Evolutionary conservation across 495 filamentous ascomycete species (phyloP).

Genomic region (Hypoxylon fuscum): DNA sequence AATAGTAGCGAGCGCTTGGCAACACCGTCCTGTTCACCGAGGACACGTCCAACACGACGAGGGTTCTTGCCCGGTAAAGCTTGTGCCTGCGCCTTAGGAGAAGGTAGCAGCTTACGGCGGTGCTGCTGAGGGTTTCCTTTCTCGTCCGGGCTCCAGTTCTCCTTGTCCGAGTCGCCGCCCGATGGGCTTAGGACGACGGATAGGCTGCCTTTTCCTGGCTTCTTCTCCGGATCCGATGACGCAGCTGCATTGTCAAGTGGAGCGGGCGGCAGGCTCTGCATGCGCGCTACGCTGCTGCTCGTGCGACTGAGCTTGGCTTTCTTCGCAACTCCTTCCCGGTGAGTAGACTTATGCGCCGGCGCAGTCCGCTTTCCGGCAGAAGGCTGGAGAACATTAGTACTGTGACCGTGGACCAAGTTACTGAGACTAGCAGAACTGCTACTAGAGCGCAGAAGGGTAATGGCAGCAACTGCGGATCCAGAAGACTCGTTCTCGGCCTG

Average conservation of each 20-base stretch:
- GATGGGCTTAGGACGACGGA: constrained; percentile 43
- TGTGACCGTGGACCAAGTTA: constrained; percentile 45
- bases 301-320: constrained; percentile 72
- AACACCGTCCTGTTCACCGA: constrained; percentile 42
- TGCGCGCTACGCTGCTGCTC: constrained; percentile 70
- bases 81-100: constrained; percentile 18
- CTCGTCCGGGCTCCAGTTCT: constrained; percentile 79
- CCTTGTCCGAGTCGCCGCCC: constrained; percentile 84
- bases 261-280: constrained; percentile 60
- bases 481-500: constrained; percentile 76
- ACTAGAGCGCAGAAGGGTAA: constrained; percentile 73
- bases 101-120: constrained; percentile 31
- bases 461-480: constrained; percentile 75
- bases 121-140: constrained; percentile 53
- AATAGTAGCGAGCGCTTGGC: constrained; percentile 36
- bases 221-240: constrained; percentile 41
- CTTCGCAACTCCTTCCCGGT: constrained; percentile 59
- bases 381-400: constrained; percentile 55
- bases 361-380: constrained; percentile 69
- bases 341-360: constrained; percentile 54
- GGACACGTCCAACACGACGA: constrained; percentile 48
- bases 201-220: constrained; percentile 50
- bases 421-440: constrained; percentile 59
- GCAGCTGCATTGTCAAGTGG: constrained; percentile 23
- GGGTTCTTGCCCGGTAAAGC: constrained; percentile 37